Evolutionary conservation across 2,329 filamentous ascomycete species (phyloP).

Genomic region (Colletotrichum endophyticum): DNA sequence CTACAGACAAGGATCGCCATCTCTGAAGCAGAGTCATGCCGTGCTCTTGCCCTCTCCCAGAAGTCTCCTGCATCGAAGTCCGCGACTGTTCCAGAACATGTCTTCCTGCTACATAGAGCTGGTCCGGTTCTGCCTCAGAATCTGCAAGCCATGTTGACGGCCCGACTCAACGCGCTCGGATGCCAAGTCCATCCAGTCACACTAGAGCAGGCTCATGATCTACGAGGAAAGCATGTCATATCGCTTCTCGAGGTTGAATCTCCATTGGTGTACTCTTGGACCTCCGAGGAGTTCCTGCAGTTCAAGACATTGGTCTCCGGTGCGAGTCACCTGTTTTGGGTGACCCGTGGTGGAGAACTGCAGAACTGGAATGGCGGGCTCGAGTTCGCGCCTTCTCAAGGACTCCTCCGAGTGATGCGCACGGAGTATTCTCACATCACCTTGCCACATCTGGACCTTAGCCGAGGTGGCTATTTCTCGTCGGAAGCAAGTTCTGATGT

Average conservation of each 20-base stretch:
- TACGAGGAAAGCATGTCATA: conserved; percentile 4
- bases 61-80: background rate
- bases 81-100: background rate
- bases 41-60: background rate
- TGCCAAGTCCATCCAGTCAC: background rate
- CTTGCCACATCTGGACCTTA: conserved; percentile 15
- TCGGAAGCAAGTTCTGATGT: accelerated
- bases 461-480: background rate
- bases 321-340: conserved; percentile 20
- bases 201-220: background rate
- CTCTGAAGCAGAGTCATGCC: background rate
- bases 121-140: background rate
- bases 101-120: background rate
- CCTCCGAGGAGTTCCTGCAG: background rate
- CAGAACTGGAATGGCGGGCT: conserved; percentile 2
- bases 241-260: conserved; percentile 16
- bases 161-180: background rate
- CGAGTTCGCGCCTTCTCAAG: conserved; percentile 19
- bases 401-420: conserved; percentile 19
- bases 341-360: conserved; percentile 4
- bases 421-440: conserved; percentile 14
- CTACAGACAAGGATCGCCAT: background rate
- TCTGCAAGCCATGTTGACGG: background rate
- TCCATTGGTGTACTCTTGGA: conserved; percentile 14
- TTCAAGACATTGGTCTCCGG: conserved; percentile 18